Evolutionary conservation across 2,329 filamentous ascomycete genomes (phyloP).

Genomic region (Fusarium incarnatum): DNA sequence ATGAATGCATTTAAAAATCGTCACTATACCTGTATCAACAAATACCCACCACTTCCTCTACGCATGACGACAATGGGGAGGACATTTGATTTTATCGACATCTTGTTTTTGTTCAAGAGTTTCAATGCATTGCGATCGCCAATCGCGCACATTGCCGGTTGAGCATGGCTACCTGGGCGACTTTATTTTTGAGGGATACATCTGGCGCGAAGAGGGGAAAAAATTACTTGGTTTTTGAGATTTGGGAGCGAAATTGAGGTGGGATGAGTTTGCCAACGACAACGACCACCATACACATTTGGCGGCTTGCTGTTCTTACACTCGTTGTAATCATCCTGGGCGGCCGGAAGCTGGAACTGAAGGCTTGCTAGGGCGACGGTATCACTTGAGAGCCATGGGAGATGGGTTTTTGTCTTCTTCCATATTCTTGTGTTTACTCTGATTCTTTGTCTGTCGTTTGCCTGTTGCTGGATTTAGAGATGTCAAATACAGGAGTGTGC

Average conservation of each 20-base stretch:
- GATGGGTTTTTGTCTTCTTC: constrained; percentile 26
- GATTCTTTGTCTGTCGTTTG: constrained; percentile 51
- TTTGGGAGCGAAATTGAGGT: constrained; percentile 30
- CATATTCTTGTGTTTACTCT: constrained; percentile 55
- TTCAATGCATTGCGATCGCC: constrained; percentile 43
- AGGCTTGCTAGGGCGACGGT: constrained; percentile 48
- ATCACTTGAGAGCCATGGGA: constrained; percentile 46
- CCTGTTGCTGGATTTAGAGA: constrained; percentile 43
- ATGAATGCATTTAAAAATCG: constrained; percentile 56
- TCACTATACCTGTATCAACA: constrained; percentile 60
- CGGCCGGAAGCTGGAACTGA: constrained; percentile 53
- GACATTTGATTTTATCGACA: constrained; percentile 40
- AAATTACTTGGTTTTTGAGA: constrained; percentile 30
- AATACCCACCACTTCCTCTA: constrained; percentile 50
- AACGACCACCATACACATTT: constrained; percentile 41
- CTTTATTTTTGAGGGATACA: constrained; percentile 32
- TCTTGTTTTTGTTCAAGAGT: constrained; percentile 39
- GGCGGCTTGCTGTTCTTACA: constrained; percentile 60
- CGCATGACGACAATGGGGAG: constrained; percentile 45
- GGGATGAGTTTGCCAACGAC: constrained; percentile 44
- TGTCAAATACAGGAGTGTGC: constrained; percentile 48
- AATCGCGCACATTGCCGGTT: constrained; percentile 28
- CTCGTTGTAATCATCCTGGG: constrained; percentile 63
- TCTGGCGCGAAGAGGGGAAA: constrained; percentile 40
- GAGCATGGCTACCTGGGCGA: constrained; percentile 39